Evolutionary conservation across 345 rosid species (phyloP).

Genomic region (Eucalyptus viminalis): DNA sequence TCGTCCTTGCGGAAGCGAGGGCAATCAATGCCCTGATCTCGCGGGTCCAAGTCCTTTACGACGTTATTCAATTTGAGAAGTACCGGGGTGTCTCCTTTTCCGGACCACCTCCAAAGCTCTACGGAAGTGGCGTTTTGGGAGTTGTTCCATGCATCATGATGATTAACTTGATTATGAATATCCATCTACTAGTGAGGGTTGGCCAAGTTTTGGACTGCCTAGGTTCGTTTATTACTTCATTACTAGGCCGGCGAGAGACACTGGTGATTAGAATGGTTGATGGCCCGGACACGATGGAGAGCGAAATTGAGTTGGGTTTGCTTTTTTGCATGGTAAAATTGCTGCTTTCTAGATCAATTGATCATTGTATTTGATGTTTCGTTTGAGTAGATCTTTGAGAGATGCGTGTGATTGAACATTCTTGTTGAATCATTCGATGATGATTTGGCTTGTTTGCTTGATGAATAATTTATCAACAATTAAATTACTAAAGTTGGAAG

Average conservation of each 20-base stretch:
- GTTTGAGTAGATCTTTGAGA: neutral
- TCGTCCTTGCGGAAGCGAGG: neutral
- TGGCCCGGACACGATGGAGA: neutral
- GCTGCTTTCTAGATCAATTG: neutral
- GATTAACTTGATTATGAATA: neutral
- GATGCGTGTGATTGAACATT: neutral
- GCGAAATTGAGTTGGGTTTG: neutral
- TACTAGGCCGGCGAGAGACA: neutral
- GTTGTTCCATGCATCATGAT: neutral
- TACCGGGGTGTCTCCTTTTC: neutral
- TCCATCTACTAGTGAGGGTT: neutral
- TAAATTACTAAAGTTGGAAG: neutral
- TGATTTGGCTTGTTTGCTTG: neutral
- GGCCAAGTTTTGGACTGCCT: neutral
- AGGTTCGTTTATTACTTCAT: neutral
- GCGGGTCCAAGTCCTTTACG: neutral
- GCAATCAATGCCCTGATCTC: neutral
- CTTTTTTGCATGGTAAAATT: neutral
- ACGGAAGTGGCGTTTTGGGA: neutral
- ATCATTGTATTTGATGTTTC: neutral
- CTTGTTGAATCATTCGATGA: neutral
- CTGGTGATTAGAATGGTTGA: neutral
- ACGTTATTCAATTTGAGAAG: neutral
- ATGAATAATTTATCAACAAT: neutral
- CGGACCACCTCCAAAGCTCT: neutral